Base-by-base conservation (phyloP, 1,284 basidiomycete genomes). In the Caloboletus firmus region DNA sequence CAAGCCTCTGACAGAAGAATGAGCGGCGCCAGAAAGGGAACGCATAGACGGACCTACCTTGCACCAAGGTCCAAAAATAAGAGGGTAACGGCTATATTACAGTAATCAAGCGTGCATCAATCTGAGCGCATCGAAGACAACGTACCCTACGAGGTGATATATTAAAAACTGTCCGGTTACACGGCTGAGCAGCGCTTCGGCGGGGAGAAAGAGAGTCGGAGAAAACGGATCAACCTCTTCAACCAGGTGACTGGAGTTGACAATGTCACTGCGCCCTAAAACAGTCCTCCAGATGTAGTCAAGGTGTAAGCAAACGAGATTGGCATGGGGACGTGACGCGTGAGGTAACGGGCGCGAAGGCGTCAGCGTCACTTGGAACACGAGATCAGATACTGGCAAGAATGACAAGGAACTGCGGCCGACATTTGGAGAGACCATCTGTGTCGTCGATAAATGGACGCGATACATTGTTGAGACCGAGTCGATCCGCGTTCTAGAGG, bases 1-100 rank as follows among this genome's bases (percentile, higher is more conserved):
- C 78, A 34, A 86, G 72, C 74, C 79, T 82, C 87, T 90, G 65
- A 39, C 18, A n/a, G 18, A 26, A 53, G 35, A 17, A 26, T 42
- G 31, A 55, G 42, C 15, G n/a, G 49, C 7, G 6, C 15, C 6
- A 24, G 11, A 51, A 35, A 35, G 36, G 34, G 31, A 31, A 47
- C 54, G 62, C 55, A 57, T 55, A 42, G 41, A 56, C 37, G 35
- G 26, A 63, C 63, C 51, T 68, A 86, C 87, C 73, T 79, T 76
- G 62, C 77, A 76, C 81, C 82, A 83, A 30, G 74, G 67, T 4
- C 89, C 89, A 67, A 91, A 91, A 52, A 89, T 80, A 24, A 89
- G 73, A 17, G 88, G 88, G 70, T 89, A 89, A 4, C 83, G 81
- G 61, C 88, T 90, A 59, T 37, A 41, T n/a, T n/a, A n/a, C n/a